These are phyloP conservation scores for Chlorella vulgaris DNA, from an alignment of 139 green algal species.

Conservation along the genomic window DNA sequence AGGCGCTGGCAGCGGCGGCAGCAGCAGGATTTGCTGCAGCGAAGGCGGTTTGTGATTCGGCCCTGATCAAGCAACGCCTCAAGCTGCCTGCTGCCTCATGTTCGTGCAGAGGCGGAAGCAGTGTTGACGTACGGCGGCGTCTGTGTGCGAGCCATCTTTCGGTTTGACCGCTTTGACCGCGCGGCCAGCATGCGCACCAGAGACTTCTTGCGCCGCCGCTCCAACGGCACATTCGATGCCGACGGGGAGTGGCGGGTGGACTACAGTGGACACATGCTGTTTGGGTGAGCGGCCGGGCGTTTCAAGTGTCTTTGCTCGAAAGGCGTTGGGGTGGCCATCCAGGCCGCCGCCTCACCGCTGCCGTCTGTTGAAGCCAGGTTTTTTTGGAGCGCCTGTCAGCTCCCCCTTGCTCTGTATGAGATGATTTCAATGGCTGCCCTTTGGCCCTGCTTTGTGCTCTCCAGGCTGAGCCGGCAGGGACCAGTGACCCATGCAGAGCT, in stretches of 20 bases:
- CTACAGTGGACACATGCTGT: slow-evolving; percentile 24
- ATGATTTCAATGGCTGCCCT: no score
- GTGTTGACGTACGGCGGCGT: slow-evolving; percentile 1
- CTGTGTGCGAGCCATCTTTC: neutral
- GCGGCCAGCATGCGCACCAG: neutral
- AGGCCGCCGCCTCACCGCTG: no score
- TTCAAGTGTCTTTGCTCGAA: no score
- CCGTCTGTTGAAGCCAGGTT: no score
- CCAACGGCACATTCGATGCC: neutral
- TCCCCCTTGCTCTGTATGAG: no score
- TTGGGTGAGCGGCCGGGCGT: neutral
- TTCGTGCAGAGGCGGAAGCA: slow-evolving; percentile 3
- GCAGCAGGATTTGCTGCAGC: no score
- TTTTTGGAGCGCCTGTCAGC: no score
- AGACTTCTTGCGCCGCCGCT: slow-evolving; percentile 19
- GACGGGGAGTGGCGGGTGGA: neutral
- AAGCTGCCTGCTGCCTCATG: neutral
- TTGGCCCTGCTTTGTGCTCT: neutral
- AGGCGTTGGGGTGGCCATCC: neutral
- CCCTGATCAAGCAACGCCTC: neutral
- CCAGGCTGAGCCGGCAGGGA: slow-evolving; percentile 24
- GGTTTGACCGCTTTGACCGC: slow-evolving; percentile 1
- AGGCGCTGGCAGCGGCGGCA: neutral
- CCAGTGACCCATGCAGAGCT: slow-evolving; percentile 14
- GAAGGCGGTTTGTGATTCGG: neutral